Conservation (phyloP, 768 basidiomycete species). For the Suillus tomentosus region DNA sequence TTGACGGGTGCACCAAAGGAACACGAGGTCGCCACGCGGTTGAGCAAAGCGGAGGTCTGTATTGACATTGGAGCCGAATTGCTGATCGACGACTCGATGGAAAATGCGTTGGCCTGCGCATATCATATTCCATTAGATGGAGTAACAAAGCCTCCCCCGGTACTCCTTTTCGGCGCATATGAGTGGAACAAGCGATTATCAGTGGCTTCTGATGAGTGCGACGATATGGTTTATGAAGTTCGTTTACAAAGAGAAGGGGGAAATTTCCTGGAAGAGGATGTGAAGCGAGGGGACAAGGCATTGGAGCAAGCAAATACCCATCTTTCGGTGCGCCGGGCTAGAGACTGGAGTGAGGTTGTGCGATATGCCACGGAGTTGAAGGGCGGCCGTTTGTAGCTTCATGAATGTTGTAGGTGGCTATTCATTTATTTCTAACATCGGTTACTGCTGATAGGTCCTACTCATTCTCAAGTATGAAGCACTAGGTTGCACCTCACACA, state of each 20-base stretch:
- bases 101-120: constrained; percentile 69
- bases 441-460: background rate
- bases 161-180: constrained; percentile 76
- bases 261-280: constrained; percentile 59
- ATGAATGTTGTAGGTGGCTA: background rate
- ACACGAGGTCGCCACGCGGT: constrained; percentile 51
- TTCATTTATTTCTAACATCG: background rate
- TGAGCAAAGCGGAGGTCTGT: constrained; percentile 77
- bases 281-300: constrained; percentile 28
- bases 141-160: constrained; percentile 42
- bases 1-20: constrained; percentile 16
- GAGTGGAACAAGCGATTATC: constrained; percentile 72
- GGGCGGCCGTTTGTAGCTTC: background rate
- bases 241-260: constrained; percentile 49
- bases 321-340: constrained; percentile 50
- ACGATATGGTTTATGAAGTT: constrained; percentile 57
- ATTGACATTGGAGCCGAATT: constrained; percentile 60
- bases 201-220: constrained; percentile 41
- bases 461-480: background rate
- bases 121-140: constrained; percentile 25
- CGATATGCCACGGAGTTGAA: constrained; percentile 10
- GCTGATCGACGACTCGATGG: constrained; percentile 79
- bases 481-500: background rate
- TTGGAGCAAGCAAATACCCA: constrained; percentile 47
- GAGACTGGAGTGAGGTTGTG: constrained; percentile 61